Evolutionary conservation across 371 early-diverging fungal species (phyloP).

Genomic region (Actinomortierella ambigua): DNA sequence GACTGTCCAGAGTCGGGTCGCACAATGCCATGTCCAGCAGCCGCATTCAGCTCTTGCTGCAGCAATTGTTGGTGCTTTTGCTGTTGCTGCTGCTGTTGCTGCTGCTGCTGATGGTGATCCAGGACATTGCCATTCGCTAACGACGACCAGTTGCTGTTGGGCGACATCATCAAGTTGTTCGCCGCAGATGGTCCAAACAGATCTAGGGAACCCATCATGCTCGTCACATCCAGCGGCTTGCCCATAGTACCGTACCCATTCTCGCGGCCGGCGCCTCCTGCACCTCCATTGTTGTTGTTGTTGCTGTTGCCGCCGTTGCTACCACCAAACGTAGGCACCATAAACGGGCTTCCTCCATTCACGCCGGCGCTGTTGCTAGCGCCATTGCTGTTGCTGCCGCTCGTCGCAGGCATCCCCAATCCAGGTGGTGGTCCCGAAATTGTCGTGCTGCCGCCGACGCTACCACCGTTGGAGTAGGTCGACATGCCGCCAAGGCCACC

Average conservation of each 20-base stretch:
- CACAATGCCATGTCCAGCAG: neutral
- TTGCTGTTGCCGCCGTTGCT: slow-evolving; percentile 2
- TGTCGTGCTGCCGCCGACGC: neutral
- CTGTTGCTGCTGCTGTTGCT: slow-evolving; percentile 3
- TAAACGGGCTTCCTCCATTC: neutral
- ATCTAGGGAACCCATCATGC: slow-evolving; percentile 31
- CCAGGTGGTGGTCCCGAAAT: slow-evolving; percentile 39
- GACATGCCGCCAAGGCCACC: no score
- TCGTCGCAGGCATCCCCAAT: slow-evolving; percentile 17
- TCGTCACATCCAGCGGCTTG: slow-evolving; percentile 29
- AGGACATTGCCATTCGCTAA: slow-evolving; percentile 11
- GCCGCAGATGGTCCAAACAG: slow-evolving; percentile 22
- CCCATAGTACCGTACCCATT: neutral
- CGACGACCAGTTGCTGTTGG: slow-evolving; percentile 15
- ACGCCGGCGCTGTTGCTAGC: slow-evolving; percentile 1
- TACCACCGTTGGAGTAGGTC: no score
- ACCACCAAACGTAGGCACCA: slow-evolving; percentile 3
- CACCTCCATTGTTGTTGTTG: neutral
- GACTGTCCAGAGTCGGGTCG: no score
- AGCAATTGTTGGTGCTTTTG: slow-evolving; percentile 1
- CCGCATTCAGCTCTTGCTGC: neutral
- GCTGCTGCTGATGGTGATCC: neutral
- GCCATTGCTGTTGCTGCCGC: slow-evolving; percentile 14
- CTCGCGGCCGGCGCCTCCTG: no score
- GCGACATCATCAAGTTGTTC: slow-evolving; percentile 23